Evolutionary conservation across 805 yeast genomes (phyloP).

Genomic region (Zygosaccharomyces gambellarensis): DNA sequence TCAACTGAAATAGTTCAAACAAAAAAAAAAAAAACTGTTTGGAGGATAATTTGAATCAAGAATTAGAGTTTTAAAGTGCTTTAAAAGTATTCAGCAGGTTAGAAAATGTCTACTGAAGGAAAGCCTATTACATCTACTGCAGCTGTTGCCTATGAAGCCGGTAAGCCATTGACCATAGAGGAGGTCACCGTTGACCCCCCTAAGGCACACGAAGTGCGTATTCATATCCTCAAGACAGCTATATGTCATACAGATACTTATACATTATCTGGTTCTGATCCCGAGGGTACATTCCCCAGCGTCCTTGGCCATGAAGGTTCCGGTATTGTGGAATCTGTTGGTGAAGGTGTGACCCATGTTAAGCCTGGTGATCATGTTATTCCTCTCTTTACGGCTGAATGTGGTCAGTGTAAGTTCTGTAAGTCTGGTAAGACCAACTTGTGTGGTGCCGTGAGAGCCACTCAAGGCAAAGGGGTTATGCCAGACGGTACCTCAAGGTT

Average conservation of each 20-base stretch:
- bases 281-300: constrained; percentile 94
- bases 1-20: neutral
- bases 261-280: constrained; percentile 89
- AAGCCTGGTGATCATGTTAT: constrained; percentile 92
- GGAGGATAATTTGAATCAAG: neutral
- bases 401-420: constrained; percentile 93
- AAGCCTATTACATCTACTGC: constrained; percentile 79
- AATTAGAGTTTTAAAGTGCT: neutral
- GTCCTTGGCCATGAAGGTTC: constrained; percentile 98
- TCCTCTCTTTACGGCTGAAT: constrained; percentile 94
- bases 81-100: neutral
- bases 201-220: constrained; percentile 94
- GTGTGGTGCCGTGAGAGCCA: constrained; percentile 92
- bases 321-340: constrained; percentile 90
- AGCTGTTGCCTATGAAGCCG: constrained; percentile 97
- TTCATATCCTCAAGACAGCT: constrained; percentile 81
- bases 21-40: no score
- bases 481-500: constrained; percentile 97
- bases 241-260: constrained; percentile 99
- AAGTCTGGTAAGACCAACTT: constrained; percentile 91
- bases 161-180: constrained; percentile 75
- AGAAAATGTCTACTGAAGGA: constrained; percentile 27
- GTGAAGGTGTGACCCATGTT: constrained; percentile 88
- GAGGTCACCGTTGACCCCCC: constrained; percentile 90
- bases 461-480: constrained; percentile 98